Base-by-base conservation (phyloP, 2,329 filamentous ascomycete species). In the Alternaria viburni region DNA sequence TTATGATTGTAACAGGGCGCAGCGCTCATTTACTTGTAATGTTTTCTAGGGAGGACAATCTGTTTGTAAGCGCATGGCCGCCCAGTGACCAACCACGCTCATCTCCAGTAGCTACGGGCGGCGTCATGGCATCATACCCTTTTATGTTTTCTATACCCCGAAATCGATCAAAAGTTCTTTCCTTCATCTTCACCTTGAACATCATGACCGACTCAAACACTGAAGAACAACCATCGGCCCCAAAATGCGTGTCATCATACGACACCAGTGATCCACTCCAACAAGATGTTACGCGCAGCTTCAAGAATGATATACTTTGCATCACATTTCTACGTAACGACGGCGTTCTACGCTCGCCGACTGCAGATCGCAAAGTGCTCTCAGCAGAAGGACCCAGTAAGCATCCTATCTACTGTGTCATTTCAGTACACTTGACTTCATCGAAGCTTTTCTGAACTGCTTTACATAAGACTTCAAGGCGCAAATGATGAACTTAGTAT, bases 281-380 rank as follows among this genome's bases (percentile, higher is more conserved):
- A 25, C 47, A 63, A 45, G 59, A 65, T 12, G 32, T 63, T 12
- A 45, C 30, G 9, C 30, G 36, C 17, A 19, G 12, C n/a, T 49
- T 65, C 43, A 21, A 47, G 50, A 54, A 56, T 8, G 55, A 65
- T 30, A 57, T 65, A 17, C 50, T 62, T 41, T 56, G 59, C 6
- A 49, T 62, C 50, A 43, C 54, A 11, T 46, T 57, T 0, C 51
- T 65, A 13, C 30, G 63, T 4, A 62, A 23, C 45, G 59, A 65
- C 32, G 63, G 63, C n/a, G 25, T 65, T 17, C 47, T 65, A 30
- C 59, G 59, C 15, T 62, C 55, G 4, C 15, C 62, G 4, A 65
- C 63, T 15, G 59, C 59, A 9, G 59, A 65, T 52, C 59, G 59
- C 1, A 51, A 47, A 19, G 55, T 65, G 6, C 43, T 65, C 8